Evolutionary conservation across 345 rosid genomes (phyloP).

Genomic region (Firmiana major): DNA sequence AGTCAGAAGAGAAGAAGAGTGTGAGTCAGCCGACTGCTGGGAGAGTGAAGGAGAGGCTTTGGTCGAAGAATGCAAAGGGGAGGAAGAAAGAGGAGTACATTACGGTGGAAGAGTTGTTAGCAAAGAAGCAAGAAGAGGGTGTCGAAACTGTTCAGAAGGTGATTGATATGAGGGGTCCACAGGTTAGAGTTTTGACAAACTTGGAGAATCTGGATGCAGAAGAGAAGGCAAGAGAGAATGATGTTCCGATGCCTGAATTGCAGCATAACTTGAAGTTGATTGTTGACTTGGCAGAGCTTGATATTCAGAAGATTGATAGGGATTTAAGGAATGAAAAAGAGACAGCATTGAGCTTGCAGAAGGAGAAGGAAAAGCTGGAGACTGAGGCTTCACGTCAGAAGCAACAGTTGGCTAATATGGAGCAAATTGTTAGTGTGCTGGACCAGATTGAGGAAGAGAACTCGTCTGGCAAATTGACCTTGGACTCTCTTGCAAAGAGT

Average conservation of each 20-base stretch:
- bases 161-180: constrained; percentile 93
- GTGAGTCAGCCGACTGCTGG: constrained; percentile 29
- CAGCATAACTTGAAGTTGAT: constrained; percentile 77
- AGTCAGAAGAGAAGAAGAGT: constrained; percentile 59
- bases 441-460: constrained; percentile 53
- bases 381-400: constrained; percentile 45
- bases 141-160: constrained; percentile 81
- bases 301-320: constrained; percentile 80
- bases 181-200: constrained; percentile 75
- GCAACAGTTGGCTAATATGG: constrained; percentile 60
- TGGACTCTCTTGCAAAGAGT: constrained; percentile 53
- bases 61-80: constrained; percentile 55
- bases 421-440: constrained; percentile 44
- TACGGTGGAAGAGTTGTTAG: constrained; percentile 74
- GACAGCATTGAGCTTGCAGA: constrained; percentile 72
- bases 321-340: constrained; percentile 84
- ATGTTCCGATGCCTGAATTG: constrained; percentile 93
- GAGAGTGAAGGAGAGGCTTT: constrained; percentile 46
- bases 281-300: constrained; percentile 77
- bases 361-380: constrained; percentile 74
- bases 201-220: constrained; percentile 90
- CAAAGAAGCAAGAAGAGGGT: constrained; percentile 70
- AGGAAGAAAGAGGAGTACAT: constrained; percentile 43
- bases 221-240: constrained; percentile 75
- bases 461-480: constrained; percentile 51